phyloP scores from a whole-genome alignment of 2,329 filamentous ascomycete species.

The Penicillium sp. region DNA sequence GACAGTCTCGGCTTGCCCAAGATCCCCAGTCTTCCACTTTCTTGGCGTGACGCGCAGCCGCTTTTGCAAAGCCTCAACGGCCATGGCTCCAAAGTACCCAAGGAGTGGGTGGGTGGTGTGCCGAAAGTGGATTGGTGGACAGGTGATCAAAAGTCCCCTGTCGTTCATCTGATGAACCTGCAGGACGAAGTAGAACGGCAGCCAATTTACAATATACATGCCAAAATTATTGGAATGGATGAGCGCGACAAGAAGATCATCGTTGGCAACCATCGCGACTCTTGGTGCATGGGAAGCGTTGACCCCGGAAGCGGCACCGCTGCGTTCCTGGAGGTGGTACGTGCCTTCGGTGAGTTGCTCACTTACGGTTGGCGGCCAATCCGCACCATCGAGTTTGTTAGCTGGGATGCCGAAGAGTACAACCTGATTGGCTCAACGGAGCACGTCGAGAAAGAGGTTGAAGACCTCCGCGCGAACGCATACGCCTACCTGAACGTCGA shows the following conservation, averaged over 20 bases:
- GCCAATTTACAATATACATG: constrained; percentile 89
- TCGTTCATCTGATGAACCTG: constrained; percentile 79
- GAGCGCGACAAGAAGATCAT: constrained; percentile 81
- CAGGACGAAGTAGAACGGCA: constrained; percentile 83
- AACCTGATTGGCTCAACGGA: constrained; percentile 94
- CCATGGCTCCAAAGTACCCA: constrained; percentile 67
- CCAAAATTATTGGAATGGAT: constrained; percentile 80
- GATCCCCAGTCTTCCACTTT: constrained; percentile 86
- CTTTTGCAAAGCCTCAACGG: constrained; percentile 76
- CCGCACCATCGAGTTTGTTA: constrained; percentile 94
- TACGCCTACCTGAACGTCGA: constrained; percentile 93
- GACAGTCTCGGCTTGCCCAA: constrained; percentile 72
- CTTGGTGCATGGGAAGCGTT: constrained; percentile 84
- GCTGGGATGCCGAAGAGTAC: constrained; percentile 93
- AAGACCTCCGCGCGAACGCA: constrained; percentile 70
- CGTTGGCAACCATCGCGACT: constrained; percentile 90
- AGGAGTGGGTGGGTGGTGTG: constrained; percentile 75
- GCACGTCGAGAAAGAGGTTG: constrained; percentile 83
- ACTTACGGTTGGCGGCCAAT: constrained; percentile 82
- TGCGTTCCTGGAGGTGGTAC: constrained; percentile 84
- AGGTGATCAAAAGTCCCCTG: constrained; percentile 72
- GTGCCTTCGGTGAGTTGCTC: constrained; percentile 78
- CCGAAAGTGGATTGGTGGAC: constrained; percentile 85
- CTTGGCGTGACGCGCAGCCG: constrained; percentile 84
- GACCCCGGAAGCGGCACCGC: constrained; percentile 88